Evolutionary conservation across 1,284 basidiomycete species (phyloP), one percentile per base, ranked within the genome.

Genomic region (Austroboletus niveus): DNA sequence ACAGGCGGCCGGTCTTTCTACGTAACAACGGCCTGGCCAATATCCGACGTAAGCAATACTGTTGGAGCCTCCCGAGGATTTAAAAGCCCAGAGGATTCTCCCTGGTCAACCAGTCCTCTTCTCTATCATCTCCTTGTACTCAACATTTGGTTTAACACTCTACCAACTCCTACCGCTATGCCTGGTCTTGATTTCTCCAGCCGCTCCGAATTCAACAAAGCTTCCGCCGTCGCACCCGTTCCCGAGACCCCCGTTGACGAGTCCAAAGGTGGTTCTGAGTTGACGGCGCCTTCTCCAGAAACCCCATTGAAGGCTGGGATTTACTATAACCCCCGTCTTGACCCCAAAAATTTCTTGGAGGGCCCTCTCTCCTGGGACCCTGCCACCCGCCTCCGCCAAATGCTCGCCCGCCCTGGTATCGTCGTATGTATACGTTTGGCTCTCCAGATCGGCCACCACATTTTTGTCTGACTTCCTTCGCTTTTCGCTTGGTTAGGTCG

Each of bases 361-460:
- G 86, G 85, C 5, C 79, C 84, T 11, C 69, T 88, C 4, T 88
- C 87, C 3, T 67, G 69, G 53, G 84, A 87, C 61, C 77, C 87
- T n/a, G 75, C 84, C 9, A 89, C 87, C 3, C 81, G 87, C 40
- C 77, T 89, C 46, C 79, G 87, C 43, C 87, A 89, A 63, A 77
- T 89, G 81, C 80, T 89, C 27, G 85, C 85, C 8, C 75, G 86
- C 42, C 86, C 86, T 8, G 87, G 86, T 31, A 89, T 89, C 50
- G 82, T 89, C 36, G 87, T 88, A 72, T 53, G 82, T 73, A 44
- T 2, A 42, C 0, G 9, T 35, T n/a, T 11, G 32, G 9, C 20
- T 9, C 27, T 34, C 3, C 20, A 14, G 12, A 1, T 22, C 10
- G 17, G 22, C 22, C 22, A 10, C 9, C 14, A 8, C 14, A 8